Evolutionary conservation across 495 filamentous ascomycete genomes (phyloP).

Genomic region (Paragyromitra xinjiangensis): DNA sequence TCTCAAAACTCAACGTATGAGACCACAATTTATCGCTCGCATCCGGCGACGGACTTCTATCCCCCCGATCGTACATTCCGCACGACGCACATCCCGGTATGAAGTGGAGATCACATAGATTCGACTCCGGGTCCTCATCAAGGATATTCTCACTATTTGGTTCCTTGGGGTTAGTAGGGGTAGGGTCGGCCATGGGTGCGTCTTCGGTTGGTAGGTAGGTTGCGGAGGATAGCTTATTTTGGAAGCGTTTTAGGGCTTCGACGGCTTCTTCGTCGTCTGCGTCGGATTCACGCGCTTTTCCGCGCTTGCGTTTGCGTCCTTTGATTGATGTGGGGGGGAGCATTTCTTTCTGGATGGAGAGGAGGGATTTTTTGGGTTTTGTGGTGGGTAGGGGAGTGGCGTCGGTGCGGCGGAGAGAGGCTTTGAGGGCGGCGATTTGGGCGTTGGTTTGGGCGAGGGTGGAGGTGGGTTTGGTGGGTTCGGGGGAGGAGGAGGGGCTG

Average conservation of each 20-base stretch:
- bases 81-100: slow-evolving; percentile 93
- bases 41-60: slow-evolving; percentile 55
- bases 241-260: slow-evolving; percentile 59
- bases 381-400: slow-evolving; percentile 37
- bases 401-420: slow-evolving; percentile 75
- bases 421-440: slow-evolving; percentile 88
- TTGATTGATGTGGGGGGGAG: slow-evolving; percentile 81
- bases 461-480: slow-evolving; percentile 23
- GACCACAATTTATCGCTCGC: slow-evolving; percentile 67
- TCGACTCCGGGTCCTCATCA: slow-evolving; percentile 71
- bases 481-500: slow-evolving; percentile 43
- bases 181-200: background rate
- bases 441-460: slow-evolving; percentile 77
- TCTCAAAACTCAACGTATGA: slow-evolving; percentile 83
- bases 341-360: slow-evolving; percentile 70
- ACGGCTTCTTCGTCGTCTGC: slow-evolving; percentile 51
- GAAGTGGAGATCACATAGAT: slow-evolving; percentile 88
- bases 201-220: slow-evolving; percentile 22
- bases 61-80: slow-evolving; percentile 74
- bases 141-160: slow-evolving; percentile 56
- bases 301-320: slow-evolving; percentile 79
- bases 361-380: slow-evolving; percentile 67
- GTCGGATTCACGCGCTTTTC: slow-evolving; percentile 59
- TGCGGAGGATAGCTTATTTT: slow-evolving; percentile 73
- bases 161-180: slow-evolving; percentile 16